Percentiles rank a stretch among this genome's conserved stretches.
These are phyloP conservation scores for Hermanozyma aechmeae DNA, from an alignment of 805 yeast genomes.

Conservation along the genomic window DNA sequence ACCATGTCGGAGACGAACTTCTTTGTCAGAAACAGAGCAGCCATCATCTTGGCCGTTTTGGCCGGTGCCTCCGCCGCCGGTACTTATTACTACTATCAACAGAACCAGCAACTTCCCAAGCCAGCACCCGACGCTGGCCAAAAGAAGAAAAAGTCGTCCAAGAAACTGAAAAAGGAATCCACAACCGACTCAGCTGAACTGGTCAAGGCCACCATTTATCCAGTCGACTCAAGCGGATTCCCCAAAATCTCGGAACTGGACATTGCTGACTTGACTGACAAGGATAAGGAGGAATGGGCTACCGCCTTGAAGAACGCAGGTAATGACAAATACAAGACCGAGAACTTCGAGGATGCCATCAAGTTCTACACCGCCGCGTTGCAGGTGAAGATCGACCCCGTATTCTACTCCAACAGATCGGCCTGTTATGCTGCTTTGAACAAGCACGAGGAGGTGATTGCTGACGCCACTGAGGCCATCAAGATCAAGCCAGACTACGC, in stretches of 20 bases:
- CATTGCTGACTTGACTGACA: slow-evolving; percentile 35
- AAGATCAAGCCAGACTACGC: slow-evolving; percentile 81
- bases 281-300: slow-evolving; percentile 57
- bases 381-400: slow-evolving; percentile 68
- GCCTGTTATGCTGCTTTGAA: slow-evolving; percentile 86
- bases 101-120: slow-evolving; percentile 12
- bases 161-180: slow-evolving; percentile 33
- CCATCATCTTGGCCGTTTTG: slow-evolving; percentile 52
- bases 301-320: slow-evolving; percentile 82
- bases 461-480: slow-evolving; percentile 81
- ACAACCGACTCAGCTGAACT: slow-evolving; percentile 15
- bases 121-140: slow-evolving; percentile 7
- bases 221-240: slow-evolving; percentile 46
- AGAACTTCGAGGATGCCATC: slow-evolving; percentile 69
- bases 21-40: slow-evolving; percentile 49
- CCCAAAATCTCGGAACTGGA: slow-evolving; percentile 46
- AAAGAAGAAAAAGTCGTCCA: slow-evolving; percentile 33
- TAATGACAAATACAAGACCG: slow-evolving; percentile 63
- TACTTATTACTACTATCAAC: slow-evolving; percentile 42
- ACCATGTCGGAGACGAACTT: slow-evolving; percentile 19
- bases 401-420: slow-evolving; percentile 89
- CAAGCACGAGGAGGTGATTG: slow-evolving; percentile 75
- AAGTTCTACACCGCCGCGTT: slow-evolving; percentile 74
- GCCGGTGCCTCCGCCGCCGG: slow-evolving; percentile 59
- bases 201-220: slow-evolving; percentile 31